A percentile compares a stretch with the other conserved stretches of the same genome.
Evolutionary conservation across 306 rosid species (phyloP).

Genomic region (Albizia julibrissin): DNA sequence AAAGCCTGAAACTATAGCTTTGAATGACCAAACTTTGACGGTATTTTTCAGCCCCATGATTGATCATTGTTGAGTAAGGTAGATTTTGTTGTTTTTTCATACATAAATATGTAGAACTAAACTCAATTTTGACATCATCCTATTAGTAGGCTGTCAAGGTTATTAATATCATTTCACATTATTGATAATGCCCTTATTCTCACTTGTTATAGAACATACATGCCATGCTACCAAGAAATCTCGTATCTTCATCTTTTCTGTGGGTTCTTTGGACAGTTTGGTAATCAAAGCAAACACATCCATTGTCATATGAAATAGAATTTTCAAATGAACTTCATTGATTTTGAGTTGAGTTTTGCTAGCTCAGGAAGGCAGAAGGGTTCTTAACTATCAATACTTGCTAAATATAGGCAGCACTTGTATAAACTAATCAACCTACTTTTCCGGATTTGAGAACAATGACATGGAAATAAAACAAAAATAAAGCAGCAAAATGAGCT

Average conservation of each 20-base stretch:
- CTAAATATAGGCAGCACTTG: not conserved
- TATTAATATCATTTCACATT: not conserved
- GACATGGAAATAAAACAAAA: not conserved
- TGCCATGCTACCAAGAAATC: not conserved
- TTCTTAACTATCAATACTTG: not conserved
- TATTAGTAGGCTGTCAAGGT: not conserved
- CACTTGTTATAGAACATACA: not conserved
- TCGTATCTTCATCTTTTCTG: not conserved
- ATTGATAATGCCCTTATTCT: not conserved
- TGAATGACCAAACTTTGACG: not conserved
- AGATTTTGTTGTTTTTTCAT: not conserved
- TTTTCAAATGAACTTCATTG: not conserved
- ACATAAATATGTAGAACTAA: not conserved
- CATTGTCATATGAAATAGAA: not conserved
- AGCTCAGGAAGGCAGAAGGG: not conserved
- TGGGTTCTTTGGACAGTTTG: not conserved
- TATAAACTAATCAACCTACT: conserved; percentile 1
- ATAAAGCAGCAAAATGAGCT: not conserved
- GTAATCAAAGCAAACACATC: not conserved
- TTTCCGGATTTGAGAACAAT: not conserved
- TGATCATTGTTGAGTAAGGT: not conserved
- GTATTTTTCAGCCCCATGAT: not conserved
- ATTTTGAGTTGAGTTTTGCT: conserved; percentile 6
- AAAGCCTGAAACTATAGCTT: not conserved
- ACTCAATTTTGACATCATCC: not conserved